A percentile compares a stretch with the other conserved stretches of the same genome.
Evolutionary conservation across 2,329 filamentous ascomycete genomes (phyloP).

Genomic region (Verticillium tricorpus): DNA sequence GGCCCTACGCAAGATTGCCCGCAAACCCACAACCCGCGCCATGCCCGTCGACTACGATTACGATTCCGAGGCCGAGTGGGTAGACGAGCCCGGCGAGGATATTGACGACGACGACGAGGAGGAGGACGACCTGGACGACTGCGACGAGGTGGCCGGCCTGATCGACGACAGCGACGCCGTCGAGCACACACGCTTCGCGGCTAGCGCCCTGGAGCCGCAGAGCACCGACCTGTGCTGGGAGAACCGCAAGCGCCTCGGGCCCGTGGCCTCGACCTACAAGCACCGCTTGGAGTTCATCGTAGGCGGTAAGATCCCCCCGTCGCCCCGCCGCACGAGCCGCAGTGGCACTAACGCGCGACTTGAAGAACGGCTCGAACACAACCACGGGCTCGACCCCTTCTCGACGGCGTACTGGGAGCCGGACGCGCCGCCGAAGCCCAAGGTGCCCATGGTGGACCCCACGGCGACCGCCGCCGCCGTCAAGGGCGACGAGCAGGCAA

Average conservation of each 20-base stretch:
- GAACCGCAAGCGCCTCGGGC: conserved; percentile 43
- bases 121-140: conserved; percentile 66
- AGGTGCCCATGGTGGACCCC: not conserved
- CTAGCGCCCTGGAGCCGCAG: conserved; percentile 69
- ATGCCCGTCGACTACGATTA: conserved; percentile 75
- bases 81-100: conserved; percentile 69
- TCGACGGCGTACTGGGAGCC: conserved; percentile 73
- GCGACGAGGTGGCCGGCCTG: conserved; percentile 87
- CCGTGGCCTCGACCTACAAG: conserved; percentile 45
- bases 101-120: conserved; percentile 63
- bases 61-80: conserved; percentile 84
- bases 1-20: conserved; percentile 45
- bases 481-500: conserved; percentile 12
- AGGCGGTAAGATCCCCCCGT: conserved; percentile 42
- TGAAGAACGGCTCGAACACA: conserved; percentile 44
- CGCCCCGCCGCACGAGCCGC: conserved; percentile 7
- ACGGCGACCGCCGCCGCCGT: not conserved
- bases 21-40: conserved; percentile 48
- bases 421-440: conserved; percentile 23
- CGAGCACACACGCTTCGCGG: conserved; percentile 49
- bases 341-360: conserved; percentile 15
- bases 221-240: conserved; percentile 85
- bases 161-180: conserved; percentile 79
- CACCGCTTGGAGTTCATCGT: conserved; percentile 74
- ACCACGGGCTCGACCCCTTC: conserved; percentile 71